Evolutionary conservation across 116 monocot genomes (phyloP).

Genomic region (Posidonia oceanica): DNA sequence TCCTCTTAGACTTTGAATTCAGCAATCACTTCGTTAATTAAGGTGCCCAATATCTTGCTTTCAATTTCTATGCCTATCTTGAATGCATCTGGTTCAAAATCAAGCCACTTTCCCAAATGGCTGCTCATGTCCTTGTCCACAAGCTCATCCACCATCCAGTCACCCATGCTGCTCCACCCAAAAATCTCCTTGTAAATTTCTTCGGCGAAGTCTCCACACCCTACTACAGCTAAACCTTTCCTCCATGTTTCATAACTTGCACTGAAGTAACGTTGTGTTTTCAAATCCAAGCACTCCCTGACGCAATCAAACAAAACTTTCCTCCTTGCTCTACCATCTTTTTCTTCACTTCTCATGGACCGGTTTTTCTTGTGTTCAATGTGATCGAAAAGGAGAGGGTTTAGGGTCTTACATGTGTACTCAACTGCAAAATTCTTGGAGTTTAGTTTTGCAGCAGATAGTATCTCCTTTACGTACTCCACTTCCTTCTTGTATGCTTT

Average conservation of each 20-base stretch:
- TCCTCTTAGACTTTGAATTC: slow-evolving; percentile 14
- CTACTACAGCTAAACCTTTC: slow-evolving; percentile 21
- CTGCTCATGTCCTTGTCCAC: slow-evolving; percentile 85
- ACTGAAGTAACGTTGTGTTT: slow-evolving; percentile 37
- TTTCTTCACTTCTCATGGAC: slow-evolving; percentile 4
- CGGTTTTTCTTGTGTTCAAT: slow-evolving; percentile 25
- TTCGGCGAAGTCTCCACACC: slow-evolving; percentile 26
- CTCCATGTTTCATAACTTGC: slow-evolving; percentile 55
- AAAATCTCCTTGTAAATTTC: slow-evolving; percentile 51
- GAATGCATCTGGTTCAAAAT: slow-evolving; percentile 65
- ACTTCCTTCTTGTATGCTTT: slow-evolving; percentile 13
- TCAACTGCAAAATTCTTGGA: neutral
- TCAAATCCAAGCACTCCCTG: slow-evolving; percentile 46
- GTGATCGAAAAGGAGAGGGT: slow-evolving; percentile 38
- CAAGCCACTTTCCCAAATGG: slow-evolving; percentile 51
- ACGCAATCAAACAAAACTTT: slow-evolving; percentile 73
- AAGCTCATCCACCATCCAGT: slow-evolving; percentile 81
- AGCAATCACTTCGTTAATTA: slow-evolving; percentile 59
- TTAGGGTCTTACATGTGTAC: slow-evolving; percentile 7
- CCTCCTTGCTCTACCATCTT: slow-evolving; percentile 20
- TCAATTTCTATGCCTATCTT: slow-evolving; percentile 41
- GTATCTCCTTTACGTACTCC: slow-evolving; percentile 38
- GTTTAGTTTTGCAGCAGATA: slow-evolving; percentile 8
- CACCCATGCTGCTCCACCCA: slow-evolving; percentile 48
- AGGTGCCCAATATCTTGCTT: slow-evolving; percentile 27